Evolutionary conservation across 306 rosid genomes (phyloP).

Genomic region (Prosopis cineraria): DNA sequence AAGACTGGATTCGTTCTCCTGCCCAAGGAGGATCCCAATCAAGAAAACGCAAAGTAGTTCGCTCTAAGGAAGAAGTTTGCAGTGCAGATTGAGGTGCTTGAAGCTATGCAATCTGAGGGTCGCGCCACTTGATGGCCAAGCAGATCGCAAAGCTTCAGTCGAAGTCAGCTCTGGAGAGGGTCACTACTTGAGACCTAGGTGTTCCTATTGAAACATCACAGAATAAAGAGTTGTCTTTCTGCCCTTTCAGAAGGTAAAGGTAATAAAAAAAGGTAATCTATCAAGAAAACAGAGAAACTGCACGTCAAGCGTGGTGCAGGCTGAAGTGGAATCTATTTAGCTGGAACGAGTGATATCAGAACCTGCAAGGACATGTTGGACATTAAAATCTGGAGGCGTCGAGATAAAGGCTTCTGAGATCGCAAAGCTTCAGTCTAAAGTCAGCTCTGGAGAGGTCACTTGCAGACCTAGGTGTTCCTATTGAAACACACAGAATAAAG

Average conservation of each 20-base stretch:
- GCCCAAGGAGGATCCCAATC: constrained; percentile 59
- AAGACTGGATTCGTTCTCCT: constrained; percentile 59
- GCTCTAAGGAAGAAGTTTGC: constrained; percentile 89
- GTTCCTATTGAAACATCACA: constrained; percentile 49
- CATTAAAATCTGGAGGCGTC: constrained; percentile 40
- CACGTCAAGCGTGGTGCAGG: constrained; percentile 45
- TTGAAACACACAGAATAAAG: too few relatives aligned
- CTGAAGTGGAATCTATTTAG: constrained; percentile 44
- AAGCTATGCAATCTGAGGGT: constrained; percentile 73
- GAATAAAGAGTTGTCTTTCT: constrained; percentile 50
- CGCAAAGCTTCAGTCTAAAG: too few relatives aligned
- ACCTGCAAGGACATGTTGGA: constrained; percentile 53
- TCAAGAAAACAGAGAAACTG: constrained; percentile 61
- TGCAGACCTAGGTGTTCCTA: too few relatives aligned
- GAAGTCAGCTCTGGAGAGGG: constrained; percentile 58
- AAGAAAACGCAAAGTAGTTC: constrained; percentile 56
- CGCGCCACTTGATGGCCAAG: constrained; percentile 85
- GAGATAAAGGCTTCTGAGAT: constrained; percentile 63
- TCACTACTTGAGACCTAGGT: constrained; percentile 87
- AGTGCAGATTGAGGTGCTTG: constrained; percentile 98
- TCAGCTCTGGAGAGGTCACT: too few relatives aligned
- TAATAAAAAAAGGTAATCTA: constrained; percentile 55
- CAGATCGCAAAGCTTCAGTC: constrained; percentile 86
- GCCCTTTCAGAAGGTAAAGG: constrained; percentile 60
- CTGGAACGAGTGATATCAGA: constrained; percentile 44